Conservation (phyloP, 495 filamentous ascomycete species). For the Glutinoglossum americanum region DNA sequence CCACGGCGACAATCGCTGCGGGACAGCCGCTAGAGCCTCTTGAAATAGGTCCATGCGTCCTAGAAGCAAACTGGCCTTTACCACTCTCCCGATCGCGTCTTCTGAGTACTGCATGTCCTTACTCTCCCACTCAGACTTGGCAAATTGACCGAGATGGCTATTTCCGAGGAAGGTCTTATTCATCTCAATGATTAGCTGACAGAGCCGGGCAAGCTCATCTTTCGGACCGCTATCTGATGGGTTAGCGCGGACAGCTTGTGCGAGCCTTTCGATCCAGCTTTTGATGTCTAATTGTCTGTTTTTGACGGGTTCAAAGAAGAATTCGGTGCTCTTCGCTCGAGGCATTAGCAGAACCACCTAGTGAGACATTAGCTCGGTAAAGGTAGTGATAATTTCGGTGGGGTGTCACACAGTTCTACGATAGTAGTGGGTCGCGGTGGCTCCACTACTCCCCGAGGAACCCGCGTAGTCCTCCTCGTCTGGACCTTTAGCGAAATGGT, state of each 20-base stretch:
- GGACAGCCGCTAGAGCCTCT: not conserved
- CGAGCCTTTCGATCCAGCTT: not conserved
- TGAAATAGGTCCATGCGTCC: not conserved
- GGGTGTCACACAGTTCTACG: not conserved
- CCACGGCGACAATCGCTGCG: not conserved
- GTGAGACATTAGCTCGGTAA: not conserved
- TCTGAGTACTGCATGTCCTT: not conserved
- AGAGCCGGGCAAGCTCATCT: not conserved
- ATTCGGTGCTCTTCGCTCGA: not conserved
- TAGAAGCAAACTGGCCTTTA: not conserved
- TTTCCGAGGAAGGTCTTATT: not conserved
- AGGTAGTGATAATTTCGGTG: not conserved
- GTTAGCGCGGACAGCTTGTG: not conserved
- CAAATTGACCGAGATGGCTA: not conserved
- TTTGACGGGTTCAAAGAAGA: not conserved
- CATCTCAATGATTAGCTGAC: not conserved
- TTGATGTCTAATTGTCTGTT: not conserved
- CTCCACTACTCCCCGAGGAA: not conserved
- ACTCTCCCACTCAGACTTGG: not conserved
- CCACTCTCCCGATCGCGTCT: not conserved
- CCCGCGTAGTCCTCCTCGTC: not conserved
- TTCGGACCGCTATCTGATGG: not conserved
- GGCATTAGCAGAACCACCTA: not conserved
- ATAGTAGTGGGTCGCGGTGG: not conserved
- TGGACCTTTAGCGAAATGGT: not conserved